Evolutionary conservation across 768 basidiomycete species (phyloP), one percentile per base, ranked within the genome.

Genomic region (Phylloporus sp.): DNA sequence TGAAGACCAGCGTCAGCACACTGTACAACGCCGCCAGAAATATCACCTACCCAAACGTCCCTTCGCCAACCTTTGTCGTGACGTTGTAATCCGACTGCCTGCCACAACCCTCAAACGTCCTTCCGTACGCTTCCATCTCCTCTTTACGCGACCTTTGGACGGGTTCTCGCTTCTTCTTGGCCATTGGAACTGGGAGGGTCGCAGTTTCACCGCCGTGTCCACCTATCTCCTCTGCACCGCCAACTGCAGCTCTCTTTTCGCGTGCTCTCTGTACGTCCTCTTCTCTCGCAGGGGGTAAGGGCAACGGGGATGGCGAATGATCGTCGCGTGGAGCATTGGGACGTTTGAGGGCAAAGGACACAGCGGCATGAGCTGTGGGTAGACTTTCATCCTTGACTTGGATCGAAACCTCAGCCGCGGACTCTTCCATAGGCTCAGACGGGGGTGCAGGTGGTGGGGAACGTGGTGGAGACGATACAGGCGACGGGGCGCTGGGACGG

Each of bases 51-150:
- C 94, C 95, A 66, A 98, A 98, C 22, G 95, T 98, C 5, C 95
- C 95, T 65, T 97, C 95, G 29, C 95, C 95, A 14, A 98, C 71
- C 68, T 97, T 96, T 3, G 83, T 85, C 33, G 85, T 84, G 13
- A 83, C 73, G 45, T 84, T 80, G 63, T 96, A 97, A 53, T 89
- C 88, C 14, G 69, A 69, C 52, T 93, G 78, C 45, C 71, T 61
- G 9, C 87, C 86, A 65, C 84, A 84, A 6, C 90, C 84, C 29
- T 70, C 68, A 57, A 92, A 88, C 14, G 64, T 65, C 45, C 78
- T 74, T 27, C 85, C 83, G 61, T 88, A 91, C 0, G 79, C 81
- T 36, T 73, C 71, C 52, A 74, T 64, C 55, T 92, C 90, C 47
- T 86, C 78, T 51, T 84, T 78, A 28, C 71, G 67, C 9, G 83